phyloP scores from a whole-genome alignment of 345 rosid genomes.

The Corymbia maculata region DNA sequence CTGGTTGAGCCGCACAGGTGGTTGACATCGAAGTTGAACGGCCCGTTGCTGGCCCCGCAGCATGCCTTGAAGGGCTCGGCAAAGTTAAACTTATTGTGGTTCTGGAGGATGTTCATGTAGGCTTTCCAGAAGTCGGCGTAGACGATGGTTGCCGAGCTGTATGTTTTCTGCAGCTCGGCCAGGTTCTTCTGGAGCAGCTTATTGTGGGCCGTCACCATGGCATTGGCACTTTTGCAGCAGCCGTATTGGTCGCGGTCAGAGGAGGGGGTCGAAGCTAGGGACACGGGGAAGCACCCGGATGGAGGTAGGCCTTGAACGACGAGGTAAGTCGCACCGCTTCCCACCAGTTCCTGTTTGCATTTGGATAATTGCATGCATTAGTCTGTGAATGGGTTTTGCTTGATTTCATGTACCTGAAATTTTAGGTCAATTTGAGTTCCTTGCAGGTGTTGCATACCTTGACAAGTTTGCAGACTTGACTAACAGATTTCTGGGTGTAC shows the following conservation, averaged over 20 bases:
- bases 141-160: background rate
- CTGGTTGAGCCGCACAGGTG: slow-evolving; percentile 18
- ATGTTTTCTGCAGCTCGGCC: background rate
- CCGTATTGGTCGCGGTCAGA: slow-evolving; percentile 15
- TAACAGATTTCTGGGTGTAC: slow-evolving; percentile 8
- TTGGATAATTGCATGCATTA: background rate
- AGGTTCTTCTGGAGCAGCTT: slow-evolving; percentile 20
- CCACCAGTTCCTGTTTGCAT: slow-evolving; percentile 3
- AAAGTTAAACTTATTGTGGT: slow-evolving; percentile 6
- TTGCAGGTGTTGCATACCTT: slow-evolving; percentile 4
- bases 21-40: slow-evolving; percentile 20
- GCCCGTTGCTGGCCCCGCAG: slow-evolving; percentile 26
- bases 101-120: slow-evolving; percentile 8
- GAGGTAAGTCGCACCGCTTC: slow-evolving; percentile 26
- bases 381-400: background rate
- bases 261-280: background rate
- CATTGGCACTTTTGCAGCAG: slow-evolving; percentile 14
- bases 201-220: slow-evolving; percentile 16
- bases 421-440: background rate
- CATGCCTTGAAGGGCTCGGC: slow-evolving; percentile 24
- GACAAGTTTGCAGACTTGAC: slow-evolving; percentile 7
- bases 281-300: slow-evolving; percentile 27
- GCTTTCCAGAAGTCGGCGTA: slow-evolving; percentile 28
- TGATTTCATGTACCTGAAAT: background rate
- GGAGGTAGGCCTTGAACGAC: slow-evolving; percentile 45